Base-by-base conservation (phyloP, 352 stramenopile species). In the Globisporangium paroecandrum region DNA sequence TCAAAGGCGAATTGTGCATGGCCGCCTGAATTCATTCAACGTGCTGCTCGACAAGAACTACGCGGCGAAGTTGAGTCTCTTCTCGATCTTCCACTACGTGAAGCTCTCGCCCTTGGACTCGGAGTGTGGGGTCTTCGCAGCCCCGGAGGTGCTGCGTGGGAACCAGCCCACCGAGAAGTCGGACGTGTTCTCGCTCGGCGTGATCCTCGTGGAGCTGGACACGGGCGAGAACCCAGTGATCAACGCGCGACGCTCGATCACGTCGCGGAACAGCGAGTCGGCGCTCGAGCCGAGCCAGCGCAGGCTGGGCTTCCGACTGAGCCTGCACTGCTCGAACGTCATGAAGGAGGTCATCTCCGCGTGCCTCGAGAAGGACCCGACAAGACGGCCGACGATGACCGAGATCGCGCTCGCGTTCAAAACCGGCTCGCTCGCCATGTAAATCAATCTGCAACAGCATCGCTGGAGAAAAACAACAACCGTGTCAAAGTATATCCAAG, bases 21-120 rank as follows among this genome's bases (percentile, higher is more conserved):
- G 87, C 13, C 83, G 85, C 24, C 72, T 93, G 27, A 91, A 87
- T 70, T 75, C 87, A 24, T 92, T 89, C 71, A 91, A 92, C 62
- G 79, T 95, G 36, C 68, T 95, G 25, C 63, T 95, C n/a, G 83
- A 90, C 65, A 77, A 77, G 34, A 71, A 82, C 29, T 88, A 73
- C 62, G 81, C 77, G 29, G 87, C 81, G 57, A 93, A 95, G 68
- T 64, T 93, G 38, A 93, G 82, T 63, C 68, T 91, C 9, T 93
- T 95, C 59, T 79, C 83, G 20, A 81, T 91, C 62, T 90, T 90
- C 74, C 83, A 94, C 66, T 90, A 91, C 66, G 81, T 90, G 13
- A 86, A 90, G 51, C 72, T 87, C 10, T 90, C 79, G 25, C 85
- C 83, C 32, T 68, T 91, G 54, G 85, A 91, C 67, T 81, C 76